A percentile compares a stretch with the other conserved stretches of the same genome.
Evolutionary conservation across 345 rosid species (phyloP).

Genomic region (Ailanthus altissimus): DNA sequence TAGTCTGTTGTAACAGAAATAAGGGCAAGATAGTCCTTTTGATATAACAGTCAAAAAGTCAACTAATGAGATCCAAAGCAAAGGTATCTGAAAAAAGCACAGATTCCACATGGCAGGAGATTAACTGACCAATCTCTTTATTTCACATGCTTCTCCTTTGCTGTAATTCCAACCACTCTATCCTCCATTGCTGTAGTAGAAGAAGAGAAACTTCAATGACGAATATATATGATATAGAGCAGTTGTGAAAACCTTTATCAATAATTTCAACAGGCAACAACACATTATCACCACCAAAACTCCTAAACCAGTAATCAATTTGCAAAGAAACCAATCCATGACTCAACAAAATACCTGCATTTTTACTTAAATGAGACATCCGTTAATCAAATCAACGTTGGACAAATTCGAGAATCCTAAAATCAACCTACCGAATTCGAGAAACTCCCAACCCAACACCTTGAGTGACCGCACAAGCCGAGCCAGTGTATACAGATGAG

Average conservation of each 20-base stretch:
- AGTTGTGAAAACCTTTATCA: slow-evolving; percentile 51
- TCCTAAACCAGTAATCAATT: slow-evolving; percentile 41
- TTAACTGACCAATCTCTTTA: no score
- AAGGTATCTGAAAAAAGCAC: no score
- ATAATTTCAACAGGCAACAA: slow-evolving; percentile 61
- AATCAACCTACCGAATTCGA: slow-evolving; percentile 63
- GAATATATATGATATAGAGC: no score
- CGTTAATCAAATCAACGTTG: slow-evolving; percentile 55
- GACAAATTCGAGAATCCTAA: slow-evolving; percentile 70
- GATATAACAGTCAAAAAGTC: no score
- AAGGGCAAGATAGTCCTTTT: no score
- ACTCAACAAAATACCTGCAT: slow-evolving; percentile 57
- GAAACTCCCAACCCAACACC: slow-evolving; percentile 71
- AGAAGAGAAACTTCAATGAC: no score
- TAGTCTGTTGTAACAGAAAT: no score
- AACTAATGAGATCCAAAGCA: no score
- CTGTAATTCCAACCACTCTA: no score
- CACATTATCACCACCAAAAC: slow-evolving; percentile 51
- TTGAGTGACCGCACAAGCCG: slow-evolving; percentile 60
- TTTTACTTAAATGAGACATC: slow-evolving; percentile 50
- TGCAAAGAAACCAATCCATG: slow-evolving; percentile 47
- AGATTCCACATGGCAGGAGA: no score
- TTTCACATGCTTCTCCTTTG: no score
- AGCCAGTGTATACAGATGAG: slow-evolving; percentile 91
- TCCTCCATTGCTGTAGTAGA: no score